These are phyloP conservation scores for Lyophyllum semitale DNA, from an alignment of 768 basidiomycete species.

Conservation along the genomic window DNA sequence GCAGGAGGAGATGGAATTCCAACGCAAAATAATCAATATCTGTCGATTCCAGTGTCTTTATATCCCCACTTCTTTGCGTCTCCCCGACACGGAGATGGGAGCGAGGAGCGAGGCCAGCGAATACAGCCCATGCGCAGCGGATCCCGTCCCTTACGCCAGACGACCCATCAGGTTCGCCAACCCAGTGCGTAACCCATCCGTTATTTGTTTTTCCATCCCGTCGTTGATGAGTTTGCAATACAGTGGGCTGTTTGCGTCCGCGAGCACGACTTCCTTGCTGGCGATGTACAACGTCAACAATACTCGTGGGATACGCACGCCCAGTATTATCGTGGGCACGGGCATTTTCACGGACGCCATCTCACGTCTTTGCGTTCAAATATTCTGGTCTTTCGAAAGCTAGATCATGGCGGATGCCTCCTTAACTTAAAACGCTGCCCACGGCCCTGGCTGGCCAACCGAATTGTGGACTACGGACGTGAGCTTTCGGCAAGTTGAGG, in stretches of 20 bases:
- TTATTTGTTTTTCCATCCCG: neutral
- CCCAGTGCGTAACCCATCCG: constrained; percentile 24
- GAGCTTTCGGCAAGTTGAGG: no score
- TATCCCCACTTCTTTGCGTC: neutral
- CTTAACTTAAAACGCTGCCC: no score
- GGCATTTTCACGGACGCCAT: constrained; percentile 71
- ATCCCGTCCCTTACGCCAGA: neutral
- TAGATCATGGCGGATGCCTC: no score
- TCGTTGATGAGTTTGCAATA: neutral
- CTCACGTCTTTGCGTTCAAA: no score
- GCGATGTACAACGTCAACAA: constrained; percentile 66
- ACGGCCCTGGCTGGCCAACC: no score
- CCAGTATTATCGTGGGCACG: constrained; percentile 78
- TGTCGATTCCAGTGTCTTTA: no score
- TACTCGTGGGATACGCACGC: constrained; percentile 46
- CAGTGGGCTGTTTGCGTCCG: constrained; percentile 39
- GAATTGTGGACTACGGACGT: no score
- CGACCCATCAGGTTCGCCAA: constrained; percentile 31
- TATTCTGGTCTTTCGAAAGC: no score
- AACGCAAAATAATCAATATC: neutral
- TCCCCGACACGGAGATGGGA: constrained; percentile 4
- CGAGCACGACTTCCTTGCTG: constrained; percentile 63
- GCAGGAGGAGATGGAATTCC: neutral
- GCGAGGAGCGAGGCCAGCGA: neutral
- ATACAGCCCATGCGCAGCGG: neutral